Percentiles rank a stretch among this genome's conserved stretches.
phyloP scores from a whole-genome alignment of 2,329 filamentous ascomycete genomes.

The Aspergillus phoenicis region DNA sequence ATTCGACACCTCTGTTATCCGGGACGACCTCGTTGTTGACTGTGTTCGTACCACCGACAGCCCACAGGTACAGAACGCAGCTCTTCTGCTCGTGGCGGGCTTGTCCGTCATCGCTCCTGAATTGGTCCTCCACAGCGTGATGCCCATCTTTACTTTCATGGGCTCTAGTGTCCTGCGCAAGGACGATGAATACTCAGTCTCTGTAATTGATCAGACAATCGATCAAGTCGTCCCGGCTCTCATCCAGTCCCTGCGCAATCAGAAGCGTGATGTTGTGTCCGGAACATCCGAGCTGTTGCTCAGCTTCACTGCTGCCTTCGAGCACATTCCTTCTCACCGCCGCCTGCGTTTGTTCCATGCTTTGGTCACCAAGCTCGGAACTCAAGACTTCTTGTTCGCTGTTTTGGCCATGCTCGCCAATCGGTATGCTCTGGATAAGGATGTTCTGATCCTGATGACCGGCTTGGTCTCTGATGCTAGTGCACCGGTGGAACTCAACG shows the following conservation, averaged over 20 bases:
- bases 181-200: conserved; percentile 93
- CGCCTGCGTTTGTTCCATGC: conserved; percentile 81
- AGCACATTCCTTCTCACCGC: conserved; percentile 89
- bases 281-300: conserved; percentile 88
- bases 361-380: conserved; percentile 79
- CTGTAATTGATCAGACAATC: conserved; percentile 92
- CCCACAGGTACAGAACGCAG: conserved; percentile 90
- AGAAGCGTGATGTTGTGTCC: conserved; percentile 74
- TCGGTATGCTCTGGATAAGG: conserved; percentile 76
- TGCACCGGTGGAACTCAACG: conserved; percentile 70
- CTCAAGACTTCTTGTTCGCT: conserved; percentile 84
- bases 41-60: conserved; percentile 90
- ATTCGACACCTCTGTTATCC: conserved; percentile 76
- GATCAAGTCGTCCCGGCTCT: conserved; percentile 91
- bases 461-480: conserved; percentile 74
- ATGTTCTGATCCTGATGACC: conserved; percentile 72
- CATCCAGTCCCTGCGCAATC: conserved; percentile 77
- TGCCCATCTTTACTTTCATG: conserved; percentile 99
- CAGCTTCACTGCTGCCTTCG: conserved; percentile 94
- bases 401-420: conserved; percentile 89
- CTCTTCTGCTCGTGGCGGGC: conserved; percentile 82
- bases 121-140: conserved; percentile 90
- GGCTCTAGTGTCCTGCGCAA: conserved; percentile 86
- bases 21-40: conserved; percentile 88
- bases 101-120: conserved; percentile 87